A percentile compares a stretch with the other conserved stretches of the same genome.
phyloP scores from a whole-genome alignment of 129 eudicot genomes.

The Chrysanthemum lavandulifolium region DNA sequence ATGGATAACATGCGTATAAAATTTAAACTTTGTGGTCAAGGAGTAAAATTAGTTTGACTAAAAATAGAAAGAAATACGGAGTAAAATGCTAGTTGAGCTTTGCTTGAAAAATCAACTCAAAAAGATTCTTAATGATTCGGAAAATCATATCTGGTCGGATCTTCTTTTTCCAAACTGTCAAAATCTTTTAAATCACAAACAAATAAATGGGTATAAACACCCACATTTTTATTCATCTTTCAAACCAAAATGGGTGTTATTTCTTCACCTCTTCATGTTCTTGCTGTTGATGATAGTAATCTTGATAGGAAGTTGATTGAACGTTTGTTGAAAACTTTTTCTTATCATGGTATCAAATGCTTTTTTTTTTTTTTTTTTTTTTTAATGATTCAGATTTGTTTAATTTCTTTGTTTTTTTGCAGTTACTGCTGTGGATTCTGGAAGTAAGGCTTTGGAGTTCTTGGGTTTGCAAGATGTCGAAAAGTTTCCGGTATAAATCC shows the following conservation, averaged over 20 bases:
- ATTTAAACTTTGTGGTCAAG: no score
- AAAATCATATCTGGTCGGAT: constrained; percentile 60
- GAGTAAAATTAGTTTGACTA: constrained; percentile 2
- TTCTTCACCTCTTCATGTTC: constrained; percentile 57
- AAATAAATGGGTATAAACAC: constrained; percentile 34
- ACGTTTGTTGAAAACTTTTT: constrained; percentile 60
- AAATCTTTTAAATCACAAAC: constrained; percentile 30
- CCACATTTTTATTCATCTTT: constrained; percentile 4
- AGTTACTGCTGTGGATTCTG: constrained; percentile 88
- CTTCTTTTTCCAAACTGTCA: constrained; percentile 66
- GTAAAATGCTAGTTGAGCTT: constrained; percentile 38
- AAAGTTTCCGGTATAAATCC: constrained; percentile 39
- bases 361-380: not conserved
- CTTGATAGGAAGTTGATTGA: constrained; percentile 73
- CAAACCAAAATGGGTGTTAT: constrained; percentile 38
- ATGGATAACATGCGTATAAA: constrained; percentile 1
- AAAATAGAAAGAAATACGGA: not conserved
- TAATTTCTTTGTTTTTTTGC: constrained; percentile 3
- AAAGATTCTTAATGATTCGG: constrained; percentile 52
- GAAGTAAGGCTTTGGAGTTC: constrained; percentile 66
- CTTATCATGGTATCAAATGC: constrained; percentile 53
- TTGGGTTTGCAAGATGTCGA: constrained; percentile 60
- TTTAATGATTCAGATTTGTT: constrained; percentile 9
- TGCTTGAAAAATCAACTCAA: constrained; percentile 35
- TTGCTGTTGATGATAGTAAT: constrained; percentile 79